Evolutionary conservation across 257 asterid species (phyloP).

Genomic region (Dorcoceras hygrometricum): DNA sequence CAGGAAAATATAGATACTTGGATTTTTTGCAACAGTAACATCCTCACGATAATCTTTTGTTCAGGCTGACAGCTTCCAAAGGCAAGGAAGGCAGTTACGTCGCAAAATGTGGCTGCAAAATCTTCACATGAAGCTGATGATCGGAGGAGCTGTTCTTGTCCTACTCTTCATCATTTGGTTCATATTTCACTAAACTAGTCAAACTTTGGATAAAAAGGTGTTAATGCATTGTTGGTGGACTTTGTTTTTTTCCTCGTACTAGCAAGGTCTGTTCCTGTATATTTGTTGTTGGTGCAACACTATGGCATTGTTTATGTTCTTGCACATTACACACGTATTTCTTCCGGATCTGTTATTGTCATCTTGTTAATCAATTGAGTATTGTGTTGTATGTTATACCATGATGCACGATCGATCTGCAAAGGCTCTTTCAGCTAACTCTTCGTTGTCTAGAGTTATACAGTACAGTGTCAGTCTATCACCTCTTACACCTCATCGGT

Average conservation of each 20-base stretch:
- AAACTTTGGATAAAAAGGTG: constrained; percentile 25
- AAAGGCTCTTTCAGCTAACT: neutral
- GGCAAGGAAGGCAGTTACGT: constrained; percentile 93
- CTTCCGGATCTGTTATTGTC: neutral
- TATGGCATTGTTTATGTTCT: neutral
- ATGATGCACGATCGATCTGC: neutral
- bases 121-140: constrained; percentile 76
- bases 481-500: no score
- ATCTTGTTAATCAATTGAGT: no score
- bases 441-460: neutral
- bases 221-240: constrained; percentile 16
- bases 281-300: neutral
- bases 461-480: neutral
- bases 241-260: neutral
- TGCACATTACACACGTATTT: neutral
- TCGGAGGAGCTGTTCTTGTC: constrained; percentile 55
- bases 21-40: constrained; percentile 4
- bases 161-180: constrained; percentile 64
- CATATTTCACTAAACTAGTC: constrained; percentile 49
- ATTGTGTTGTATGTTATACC: neutral
- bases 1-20: neutral
- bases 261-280: neutral
- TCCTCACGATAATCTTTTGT: constrained; percentile 12
- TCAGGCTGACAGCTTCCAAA: constrained; percentile 96
- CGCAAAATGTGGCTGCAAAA: constrained; percentile 95